These are phyloP conservation scores for Barnettozyma pratensis DNA, from an alignment of 805 yeast species.

Conservation along the genomic window DNA sequence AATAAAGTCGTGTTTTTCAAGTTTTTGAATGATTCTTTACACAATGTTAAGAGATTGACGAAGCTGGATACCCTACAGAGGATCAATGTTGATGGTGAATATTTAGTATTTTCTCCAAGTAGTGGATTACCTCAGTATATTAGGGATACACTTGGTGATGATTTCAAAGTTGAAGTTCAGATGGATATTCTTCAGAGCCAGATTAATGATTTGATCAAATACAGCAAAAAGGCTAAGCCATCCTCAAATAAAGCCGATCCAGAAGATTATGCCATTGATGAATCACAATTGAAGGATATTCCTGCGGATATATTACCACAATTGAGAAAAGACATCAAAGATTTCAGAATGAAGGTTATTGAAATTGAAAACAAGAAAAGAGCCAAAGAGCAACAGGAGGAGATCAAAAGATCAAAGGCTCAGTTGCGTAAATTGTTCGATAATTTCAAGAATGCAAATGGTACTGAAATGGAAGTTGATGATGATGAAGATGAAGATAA, in stretches of 20 bases:
- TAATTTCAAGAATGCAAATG: constrained; percentile 26
- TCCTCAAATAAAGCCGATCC: background rate
- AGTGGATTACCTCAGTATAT: background rate
- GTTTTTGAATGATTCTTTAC: constrained; percentile 14
- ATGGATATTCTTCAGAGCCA: background rate
- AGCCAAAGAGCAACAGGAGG: constrained; percentile 41
- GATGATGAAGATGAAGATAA: constrained; percentile 16
- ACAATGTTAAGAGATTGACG: constrained; percentile 1
- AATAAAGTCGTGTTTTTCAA: constrained; percentile 30
- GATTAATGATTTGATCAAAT: constrained; percentile 3
- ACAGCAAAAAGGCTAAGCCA: background rate
- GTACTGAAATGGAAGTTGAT: constrained; percentile 21
- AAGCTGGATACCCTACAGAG: background rate
- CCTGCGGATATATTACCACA: constrained; percentile 48
- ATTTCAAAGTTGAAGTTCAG: background rate
- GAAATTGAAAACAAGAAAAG: constrained; percentile 48
- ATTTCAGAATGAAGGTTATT: constrained; percentile 51
- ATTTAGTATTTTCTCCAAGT: constrained; percentile 1
- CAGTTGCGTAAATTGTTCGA: constrained; percentile 42
- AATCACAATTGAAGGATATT: constrained; percentile 51
- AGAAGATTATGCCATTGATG: constrained; percentile 45
- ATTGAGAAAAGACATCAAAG: constrained; percentile 48
- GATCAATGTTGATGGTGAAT: background rate
- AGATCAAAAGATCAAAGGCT: constrained; percentile 42
- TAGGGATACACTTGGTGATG: constrained; percentile 2